These are phyloP conservation scores for Juncus effusus DNA, from an alignment of 176 grass and related monocot genomes.

Conservation along the genomic window DNA sequence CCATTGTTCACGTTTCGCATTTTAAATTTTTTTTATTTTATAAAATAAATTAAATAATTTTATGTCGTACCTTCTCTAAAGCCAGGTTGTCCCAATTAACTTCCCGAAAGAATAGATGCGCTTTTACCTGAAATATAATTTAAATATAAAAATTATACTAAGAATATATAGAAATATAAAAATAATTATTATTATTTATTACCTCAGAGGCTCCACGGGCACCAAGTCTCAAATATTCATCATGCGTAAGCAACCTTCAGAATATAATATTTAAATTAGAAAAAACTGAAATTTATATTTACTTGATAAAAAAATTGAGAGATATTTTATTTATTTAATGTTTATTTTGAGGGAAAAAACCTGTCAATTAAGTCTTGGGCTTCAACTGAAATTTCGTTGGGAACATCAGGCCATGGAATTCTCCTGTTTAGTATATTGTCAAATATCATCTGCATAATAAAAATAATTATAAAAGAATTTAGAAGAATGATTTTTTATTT, in stretches of 20 bases:
- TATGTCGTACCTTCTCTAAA: slow-evolving; percentile 33
- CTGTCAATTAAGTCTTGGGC: slow-evolving; percentile 43
- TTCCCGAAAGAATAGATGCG: slow-evolving; percentile 33
- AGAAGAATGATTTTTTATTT: too few species aligned
- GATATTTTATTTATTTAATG: too few species aligned
- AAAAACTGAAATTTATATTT: background rate
- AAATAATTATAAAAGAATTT: background rate
- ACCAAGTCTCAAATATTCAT: slow-evolving; percentile 33
- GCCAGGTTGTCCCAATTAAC: slow-evolving; percentile 32
- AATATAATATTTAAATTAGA: background rate
- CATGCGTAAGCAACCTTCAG: slow-evolving; percentile 36
- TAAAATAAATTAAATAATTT: background rate
- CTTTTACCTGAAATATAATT: slow-evolving; percentile 42
- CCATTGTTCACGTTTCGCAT: too few species aligned
- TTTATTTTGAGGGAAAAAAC: background rate
- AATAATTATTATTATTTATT: background rate
- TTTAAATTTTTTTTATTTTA: background rate
- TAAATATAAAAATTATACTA: background rate
- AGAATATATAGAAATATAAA: slow-evolving; percentile 13
- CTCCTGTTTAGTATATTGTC: slow-evolving; percentile 40
- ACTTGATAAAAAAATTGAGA: background rate
- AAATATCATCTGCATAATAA: slow-evolving; percentile 43
- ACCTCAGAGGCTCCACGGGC: slow-evolving; percentile 39
- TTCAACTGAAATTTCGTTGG: slow-evolving; percentile 34
- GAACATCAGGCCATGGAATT: slow-evolving; percentile 40